Base-by-base conservation (phyloP, 2,329 filamentous ascomycete genomes). In the Xylaria hypoxylon region DNA sequence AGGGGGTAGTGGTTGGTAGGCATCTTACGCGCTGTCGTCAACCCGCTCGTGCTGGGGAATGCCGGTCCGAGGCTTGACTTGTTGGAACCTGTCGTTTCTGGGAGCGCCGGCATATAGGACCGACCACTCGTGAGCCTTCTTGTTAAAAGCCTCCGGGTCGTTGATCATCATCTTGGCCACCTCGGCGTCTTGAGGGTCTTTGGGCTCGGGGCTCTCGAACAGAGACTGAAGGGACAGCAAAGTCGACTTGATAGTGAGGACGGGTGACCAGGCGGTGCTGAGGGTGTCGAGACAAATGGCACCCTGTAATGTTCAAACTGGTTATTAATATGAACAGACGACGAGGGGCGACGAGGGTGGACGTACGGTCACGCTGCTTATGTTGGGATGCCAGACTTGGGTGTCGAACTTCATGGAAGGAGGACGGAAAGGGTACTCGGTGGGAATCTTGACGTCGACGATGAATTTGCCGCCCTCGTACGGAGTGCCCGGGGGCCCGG, bases 211-310 rank as follows among this genome's bases (percentile, higher is more conserved):
- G 19, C 90, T 93, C 80, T 93, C 93, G 75, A 99, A 92, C 19
- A 99, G 89, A 72, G 94, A 95, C 79, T 97, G 94, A 35, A 99
- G 86, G 31, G 94, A 97, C 65, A 99, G 89, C 51, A 99, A 88
- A 42, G 95, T 93, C 22, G 93, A 96, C 82, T 97, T 98, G 79
- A 99, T 95, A 15, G 95, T 99, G 68, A 97, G 87, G 26, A 99
- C 94, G 0, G 96, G 96, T 5, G 95, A 97, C 96, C 96, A 99
- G 73, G 92, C 93, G 13, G 87, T 87, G 10, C 92, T 90, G 17
- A 99, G 87, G 0, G 94, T 98, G 77, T 99, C 96, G 61, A 99
- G 89, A 77, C 96, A 99, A 78, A 99, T 99, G 28, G 94, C 95
- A 62, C 96, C 96, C 93, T 98, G 69, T 8, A 42, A 2, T 11